These are phyloP conservation scores for Hura crepitans DNA, from an alignment of 441 rosid genomes.

Conservation along the genomic window DNA sequence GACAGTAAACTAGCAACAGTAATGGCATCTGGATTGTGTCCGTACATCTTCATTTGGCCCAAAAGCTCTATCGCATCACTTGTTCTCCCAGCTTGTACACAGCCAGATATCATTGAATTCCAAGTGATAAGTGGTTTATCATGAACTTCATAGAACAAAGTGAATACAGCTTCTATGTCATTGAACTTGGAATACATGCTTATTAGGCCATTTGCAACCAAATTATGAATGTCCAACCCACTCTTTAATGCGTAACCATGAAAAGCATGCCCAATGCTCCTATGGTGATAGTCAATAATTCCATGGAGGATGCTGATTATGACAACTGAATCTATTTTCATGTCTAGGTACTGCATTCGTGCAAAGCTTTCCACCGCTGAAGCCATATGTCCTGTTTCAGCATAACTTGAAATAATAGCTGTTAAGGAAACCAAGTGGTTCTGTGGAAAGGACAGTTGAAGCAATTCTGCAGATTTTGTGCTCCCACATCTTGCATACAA, in stretches of 20 bases:
- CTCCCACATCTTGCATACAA: slow-evolving; percentile 46
- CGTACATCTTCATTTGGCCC: slow-evolving; percentile 49
- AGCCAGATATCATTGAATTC: slow-evolving; percentile 78
- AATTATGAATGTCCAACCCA: slow-evolving; percentile 43
- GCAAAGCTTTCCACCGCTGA: slow-evolving; percentile 40
- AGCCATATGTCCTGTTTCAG: slow-evolving; percentile 50
- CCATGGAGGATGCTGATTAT: slow-evolving; percentile 66
- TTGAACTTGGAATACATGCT: slow-evolving; percentile 62
- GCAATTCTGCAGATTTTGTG: slow-evolving; percentile 44
- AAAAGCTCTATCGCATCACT: slow-evolving; percentile 46
- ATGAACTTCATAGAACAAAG: slow-evolving; percentile 46
- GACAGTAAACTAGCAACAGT: slow-evolving; percentile 59
- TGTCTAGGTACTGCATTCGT: slow-evolving; percentile 39
- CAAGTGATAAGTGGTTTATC: slow-evolving; percentile 59
- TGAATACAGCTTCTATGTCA: slow-evolving; percentile 44
- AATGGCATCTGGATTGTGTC: slow-evolving; percentile 50
- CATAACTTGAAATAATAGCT: slow-evolving; percentile 62
- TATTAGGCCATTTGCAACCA: slow-evolving; percentile 67
- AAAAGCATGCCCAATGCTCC: slow-evolving; percentile 44
- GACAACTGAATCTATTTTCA: slow-evolving; percentile 67
- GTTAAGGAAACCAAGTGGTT: slow-evolving; percentile 58
- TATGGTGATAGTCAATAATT: slow-evolving; percentile 34
- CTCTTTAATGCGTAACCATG: slow-evolving; percentile 58
- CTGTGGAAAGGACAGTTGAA: slow-evolving; percentile 36
- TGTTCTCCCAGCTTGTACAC: slow-evolving; percentile 59